Evolutionary conservation across 305 asterid genomes (phyloP).

Genomic region (Fraxinus greggii): DNA sequence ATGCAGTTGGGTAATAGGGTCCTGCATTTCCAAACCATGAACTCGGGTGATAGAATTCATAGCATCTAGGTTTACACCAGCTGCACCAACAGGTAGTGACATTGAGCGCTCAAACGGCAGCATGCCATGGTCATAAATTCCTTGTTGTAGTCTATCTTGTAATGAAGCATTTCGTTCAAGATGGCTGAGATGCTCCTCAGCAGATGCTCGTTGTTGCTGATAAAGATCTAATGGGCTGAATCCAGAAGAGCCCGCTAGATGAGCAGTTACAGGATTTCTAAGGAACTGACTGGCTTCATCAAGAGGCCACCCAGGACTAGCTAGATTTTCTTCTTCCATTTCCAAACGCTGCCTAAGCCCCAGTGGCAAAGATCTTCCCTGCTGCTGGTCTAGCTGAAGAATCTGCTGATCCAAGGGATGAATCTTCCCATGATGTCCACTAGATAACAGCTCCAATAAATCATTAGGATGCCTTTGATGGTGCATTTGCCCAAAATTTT

Average conservation of each 20-base stretch:
- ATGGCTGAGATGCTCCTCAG: constrained; percentile 70
- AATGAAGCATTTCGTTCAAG: constrained; percentile 60
- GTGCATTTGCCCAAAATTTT: constrained; percentile 71
- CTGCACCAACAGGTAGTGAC: constrained; percentile 59
- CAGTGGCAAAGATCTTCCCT: constrained; percentile 72
- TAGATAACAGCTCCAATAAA: constrained; percentile 66
- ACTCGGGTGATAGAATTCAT: constrained; percentile 56
- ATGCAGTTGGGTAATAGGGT: constrained; percentile 59
- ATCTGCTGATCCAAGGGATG: constrained; percentile 72
- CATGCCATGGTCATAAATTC: constrained; percentile 61
- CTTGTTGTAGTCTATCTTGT: constrained; percentile 72
- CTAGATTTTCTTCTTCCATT: constrained; percentile 81
- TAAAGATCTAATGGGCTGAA: constrained; percentile 59
- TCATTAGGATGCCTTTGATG: constrained; percentile 65
- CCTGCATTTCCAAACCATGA: constrained; percentile 73
- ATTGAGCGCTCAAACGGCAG: constrained; percentile 63
- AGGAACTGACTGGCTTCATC: constrained; percentile 73
- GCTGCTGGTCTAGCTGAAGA: constrained; percentile 73
- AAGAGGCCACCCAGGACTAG: constrained; percentile 57
- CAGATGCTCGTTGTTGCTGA: constrained; percentile 58
- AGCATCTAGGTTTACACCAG: constrained; percentile 54
- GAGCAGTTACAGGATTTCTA: constrained; percentile 54
- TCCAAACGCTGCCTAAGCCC: constrained; percentile 77
- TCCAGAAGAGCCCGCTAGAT: constrained; percentile 55
- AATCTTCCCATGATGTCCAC: constrained; percentile 72